These are phyloP conservation scores for Sporothrix luriei DNA, from an alignment of 2,329 filamentous ascomycete genomes.

Conservation along the genomic window DNA sequence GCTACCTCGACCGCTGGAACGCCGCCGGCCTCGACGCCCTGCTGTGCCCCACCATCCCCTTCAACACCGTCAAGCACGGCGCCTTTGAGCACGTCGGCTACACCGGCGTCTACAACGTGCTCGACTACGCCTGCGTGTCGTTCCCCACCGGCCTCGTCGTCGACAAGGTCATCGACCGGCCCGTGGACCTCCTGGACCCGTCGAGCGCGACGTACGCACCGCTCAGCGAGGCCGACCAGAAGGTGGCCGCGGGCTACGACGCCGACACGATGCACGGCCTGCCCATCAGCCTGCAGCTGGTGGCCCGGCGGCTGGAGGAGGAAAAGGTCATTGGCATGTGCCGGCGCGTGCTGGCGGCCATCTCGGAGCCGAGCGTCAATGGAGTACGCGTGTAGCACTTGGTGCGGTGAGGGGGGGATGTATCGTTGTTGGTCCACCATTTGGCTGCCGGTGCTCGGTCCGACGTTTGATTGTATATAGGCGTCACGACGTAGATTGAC, in stretches of 20 bases:
- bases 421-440: too few relatives aligned
- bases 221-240: conserved; percentile 45
- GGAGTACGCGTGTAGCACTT: background rate
- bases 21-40: conserved; percentile 61
- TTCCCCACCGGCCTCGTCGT: conserved; percentile 50
- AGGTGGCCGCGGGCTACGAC: conserved; percentile 46
- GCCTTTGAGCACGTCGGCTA: conserved; percentile 53
- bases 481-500: too few relatives aligned
- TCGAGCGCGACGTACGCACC: conserved; percentile 41
- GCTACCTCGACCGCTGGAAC: conserved; percentile 52
- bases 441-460: too few relatives aligned
- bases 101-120: conserved; percentile 54
- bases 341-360: conserved; percentile 36
- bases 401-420: too few relatives aligned
- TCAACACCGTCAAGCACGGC: conserved; percentile 49
- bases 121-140: conserved; percentile 53
- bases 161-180: conserved; percentile 48
- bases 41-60: conserved; percentile 59
- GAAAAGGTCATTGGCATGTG: conserved; percentile 47
- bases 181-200: conserved; percentile 47
- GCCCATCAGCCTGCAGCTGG: conserved; percentile 42
- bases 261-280: conserved; percentile 34
- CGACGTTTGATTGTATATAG: too few relatives aligned
- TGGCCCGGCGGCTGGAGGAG: conserved; percentile 49
- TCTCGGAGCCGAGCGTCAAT: conserved; percentile 2